Base-by-base conservation (phyloP, 2,329 filamentous ascomycete genomes). In the Teratosphaeria nubilosa region DNA sequence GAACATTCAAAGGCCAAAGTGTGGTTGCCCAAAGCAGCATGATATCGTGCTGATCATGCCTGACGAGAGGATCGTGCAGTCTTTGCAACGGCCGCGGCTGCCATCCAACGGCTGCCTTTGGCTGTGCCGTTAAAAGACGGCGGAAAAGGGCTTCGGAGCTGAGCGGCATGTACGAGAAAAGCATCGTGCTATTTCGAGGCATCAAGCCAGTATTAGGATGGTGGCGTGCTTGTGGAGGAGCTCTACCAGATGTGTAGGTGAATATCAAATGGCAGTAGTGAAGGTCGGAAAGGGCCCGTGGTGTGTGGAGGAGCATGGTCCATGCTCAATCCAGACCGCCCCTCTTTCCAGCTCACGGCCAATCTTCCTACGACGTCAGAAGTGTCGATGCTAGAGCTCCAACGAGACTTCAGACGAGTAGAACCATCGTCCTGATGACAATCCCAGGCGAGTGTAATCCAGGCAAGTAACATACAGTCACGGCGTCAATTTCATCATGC, bases 401-500 rank as follows among this genome's bases (percentile, higher is more conserved):
- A 48, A n/a, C 41, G 6, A 22, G n/a, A n/a, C 41, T 20, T 48
- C 16, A 48, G 16, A 48, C n/a, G 3, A 48, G 6, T n/a, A 48
- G 6, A 22, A 20, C 9, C n/a, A 20, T 48, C 11, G 34, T 10
- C 20, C 45, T 30, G 27, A 16, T 30, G 27, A 16, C 11, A n/a
- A 51, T 7, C 34, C 41, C 30, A 51, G 54, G 45, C n/a, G 50
- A 52, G 24, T 14, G 11, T 24, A 10, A 34, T n/a, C 22, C 6
- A 22, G 32, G 24, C 48, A 25, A 20, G 16, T 31, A 48, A 22
- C 2, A 13, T 37, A 37, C 34, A 37, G 2, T 2, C 7, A 48
- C 16, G 9, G 41, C 48, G 10, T 16, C 16, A 22, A 11, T 25
- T 45, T 34, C 55, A 61, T 37, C 55, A 65, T 64, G 61, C 59